Percentiles rank a stretch among this genome's conserved stretches.
phyloP scores from a whole-genome alignment of 2,329 filamentous ascomycete species.

The Didymella arachidicola region DNA sequence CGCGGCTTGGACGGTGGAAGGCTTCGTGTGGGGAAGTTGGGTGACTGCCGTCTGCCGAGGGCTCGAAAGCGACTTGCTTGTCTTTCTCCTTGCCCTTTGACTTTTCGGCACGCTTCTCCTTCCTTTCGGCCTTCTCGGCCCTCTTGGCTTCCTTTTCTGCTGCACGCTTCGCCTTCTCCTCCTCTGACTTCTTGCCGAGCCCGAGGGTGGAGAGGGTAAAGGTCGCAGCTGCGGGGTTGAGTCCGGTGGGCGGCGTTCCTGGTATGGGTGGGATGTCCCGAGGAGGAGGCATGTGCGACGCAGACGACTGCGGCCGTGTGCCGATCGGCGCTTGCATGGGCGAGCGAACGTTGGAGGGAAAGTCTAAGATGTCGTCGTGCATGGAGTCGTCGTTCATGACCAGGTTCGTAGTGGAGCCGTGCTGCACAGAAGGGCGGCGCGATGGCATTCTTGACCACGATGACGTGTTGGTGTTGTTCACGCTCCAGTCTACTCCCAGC shows the following conservation, averaged over 20 bases:
- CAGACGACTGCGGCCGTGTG: slow-evolving; percentile 70
- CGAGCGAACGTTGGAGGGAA: slow-evolving; percentile 58
- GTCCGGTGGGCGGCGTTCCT: slow-evolving; percentile 59
- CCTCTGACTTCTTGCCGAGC: slow-evolving; percentile 42
- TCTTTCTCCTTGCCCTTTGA: slow-evolving; percentile 47
- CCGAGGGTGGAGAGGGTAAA: slow-evolving; percentile 65
- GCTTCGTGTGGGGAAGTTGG: slow-evolving; percentile 38
- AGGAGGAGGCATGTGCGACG: slow-evolving; percentile 55
- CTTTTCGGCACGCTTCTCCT: slow-evolving; percentile 50
- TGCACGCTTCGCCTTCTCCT: slow-evolving; percentile 44
- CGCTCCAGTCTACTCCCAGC: slow-evolving; percentile 53
- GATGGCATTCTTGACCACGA: slow-evolving; percentile 81
- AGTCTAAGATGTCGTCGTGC: slow-evolving; percentile 61
- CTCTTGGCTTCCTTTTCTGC: slow-evolving; percentile 45
- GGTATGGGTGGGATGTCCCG: slow-evolving; percentile 9
- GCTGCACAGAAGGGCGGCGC: slow-evolving; percentile 79
- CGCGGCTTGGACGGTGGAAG: slow-evolving; percentile 51
- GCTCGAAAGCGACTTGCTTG: slow-evolving; percentile 36
- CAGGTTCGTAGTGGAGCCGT: slow-evolving; percentile 73
- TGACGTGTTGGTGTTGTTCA: slow-evolving; percentile 45
- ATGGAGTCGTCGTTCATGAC: slow-evolving; percentile 58
- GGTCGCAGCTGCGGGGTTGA: slow-evolving; percentile 89
- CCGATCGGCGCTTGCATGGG: slow-evolving; percentile 76
- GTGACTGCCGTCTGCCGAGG: slow-evolving; percentile 25
- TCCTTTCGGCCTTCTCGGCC: slow-evolving; percentile 47